Evolutionary conservation across 768 basidiomycete genomes (phyloP), one percentile per base, ranked within the genome.

Genomic region (Pulveroboletus sp.): DNA sequence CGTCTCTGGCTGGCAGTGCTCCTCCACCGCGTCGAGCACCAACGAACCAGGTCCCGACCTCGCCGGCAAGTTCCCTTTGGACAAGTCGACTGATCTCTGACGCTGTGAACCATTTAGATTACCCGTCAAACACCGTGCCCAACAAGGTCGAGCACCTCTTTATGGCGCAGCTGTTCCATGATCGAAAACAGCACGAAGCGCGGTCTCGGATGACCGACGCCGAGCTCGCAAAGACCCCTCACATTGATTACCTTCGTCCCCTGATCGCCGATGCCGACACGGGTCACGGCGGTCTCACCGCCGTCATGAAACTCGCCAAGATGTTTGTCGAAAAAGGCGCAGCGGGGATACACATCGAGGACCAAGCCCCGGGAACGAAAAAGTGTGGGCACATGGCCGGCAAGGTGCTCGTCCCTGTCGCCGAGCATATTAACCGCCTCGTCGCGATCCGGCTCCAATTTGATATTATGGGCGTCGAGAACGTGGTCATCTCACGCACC

Each of bases 321-420:
- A 84, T 99, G 81, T 97, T 99, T 65, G 93, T 97, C 56, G 97
- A 99, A 73, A 90, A 93, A 60, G 95, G 97, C 53, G 97, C 97
- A 0, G 94, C 97, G 14, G 97, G 95, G 19, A 92, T 99, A 45
- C 97, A 99, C 67, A 78, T 99, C 63, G 97, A 99, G 64, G 97
- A 99, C 63, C 97, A 99, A 69, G 94, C 94, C 12, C 87, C 94
- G 0, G 94, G 94, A 19, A 97, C 95, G 17, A 97, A 99, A 75
- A 99, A 99, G 64, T 90, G 87, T 54, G 87, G 89, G 21, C 90
- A 93, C 67, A 93, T 93, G 90, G 94, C 87, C 11, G 91, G 89
- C 47, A 94, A 97, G 68, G 95, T 97, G 38, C 84, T 99, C 60
- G 97, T 99, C 11, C 94, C 97, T 34, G 93, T 98, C 64, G 82